phyloP scores from a whole-genome alignment of 2,329 filamentous ascomycete genomes.

The Ramularia collo-cygni region DNA sequence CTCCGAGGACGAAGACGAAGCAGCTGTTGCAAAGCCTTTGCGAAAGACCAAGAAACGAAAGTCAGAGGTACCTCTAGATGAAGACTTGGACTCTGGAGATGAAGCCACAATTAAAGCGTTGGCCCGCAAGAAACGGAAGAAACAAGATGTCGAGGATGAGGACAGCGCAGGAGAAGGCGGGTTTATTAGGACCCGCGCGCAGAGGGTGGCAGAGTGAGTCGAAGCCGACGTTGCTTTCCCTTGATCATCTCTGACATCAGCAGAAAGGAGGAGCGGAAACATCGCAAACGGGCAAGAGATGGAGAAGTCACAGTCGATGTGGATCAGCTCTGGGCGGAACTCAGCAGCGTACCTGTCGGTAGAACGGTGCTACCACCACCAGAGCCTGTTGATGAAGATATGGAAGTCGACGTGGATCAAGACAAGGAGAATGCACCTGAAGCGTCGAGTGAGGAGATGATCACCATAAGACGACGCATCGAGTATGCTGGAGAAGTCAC shows the following conservation, averaged over 20 bases:
- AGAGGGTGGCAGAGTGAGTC: constrained; percentile 41
- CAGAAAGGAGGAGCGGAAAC: constrained; percentile 40
- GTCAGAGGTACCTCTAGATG: constrained; percentile 23
- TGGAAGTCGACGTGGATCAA: constrained; percentile 16
- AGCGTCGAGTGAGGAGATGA: constrained; percentile 36
- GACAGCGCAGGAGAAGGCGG: constrained; percentile 42
- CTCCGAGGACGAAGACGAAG: constrained; percentile 31
- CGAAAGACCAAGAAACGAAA: constrained; percentile 36
- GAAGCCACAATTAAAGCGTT: constrained; percentile 49
- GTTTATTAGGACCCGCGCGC: constrained; percentile 48
- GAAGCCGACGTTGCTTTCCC: background rate
- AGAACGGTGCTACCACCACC: constrained; percentile 14
- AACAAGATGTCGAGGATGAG: constrained; percentile 22
- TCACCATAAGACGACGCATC: constrained; percentile 52
- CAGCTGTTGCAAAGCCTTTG: constrained; percentile 19
- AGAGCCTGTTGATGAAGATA: constrained; percentile 9
- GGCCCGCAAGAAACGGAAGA: constrained; percentile 35
- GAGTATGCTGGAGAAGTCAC: constrained; percentile 51
- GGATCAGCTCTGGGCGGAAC: constrained; percentile 47
- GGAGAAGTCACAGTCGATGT: constrained; percentile 49
- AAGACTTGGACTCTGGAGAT: constrained; percentile 48
- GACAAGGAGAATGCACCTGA: constrained; percentile 20
- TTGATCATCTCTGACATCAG: constrained; percentile 19
- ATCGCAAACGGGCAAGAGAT: constrained; percentile 38
- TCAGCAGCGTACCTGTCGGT: constrained; percentile 37